Base-by-base conservation (phyloP, 768 basidiomycete species). In the Calocera viscosa region DNA sequence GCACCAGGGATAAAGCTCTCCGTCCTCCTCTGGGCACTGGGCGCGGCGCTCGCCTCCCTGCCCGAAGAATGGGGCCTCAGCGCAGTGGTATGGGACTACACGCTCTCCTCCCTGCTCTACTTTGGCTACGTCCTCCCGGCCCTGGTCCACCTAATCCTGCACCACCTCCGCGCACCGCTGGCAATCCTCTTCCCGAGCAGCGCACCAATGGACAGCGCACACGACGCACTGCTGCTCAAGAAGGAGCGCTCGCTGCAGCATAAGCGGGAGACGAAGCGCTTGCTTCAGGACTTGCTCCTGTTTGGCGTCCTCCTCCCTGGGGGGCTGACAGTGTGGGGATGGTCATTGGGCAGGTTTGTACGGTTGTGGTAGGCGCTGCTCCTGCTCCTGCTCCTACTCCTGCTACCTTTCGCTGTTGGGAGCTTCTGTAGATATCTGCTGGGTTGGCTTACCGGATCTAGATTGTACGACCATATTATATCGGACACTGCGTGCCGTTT, bases 161-260 rank as follows among this genome's bases (percentile, higher is more conserved):
- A 95, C 77, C 86, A 91, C 73, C 87, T 96, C 77, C 85, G 86
- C 67, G 84, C 86, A 1, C 94, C 94, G 1, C 80, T 94, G 1
- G 80, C 90, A 0, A 96, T 96, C 72, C 82, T 95, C 66, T 82
- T 93, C 39, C 88, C 86, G n/a, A 77, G 79, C 17, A 79, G 74
- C 41, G 78, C 78, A 60, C 71, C 16, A 71, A 76, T 2, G 72
- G 86, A 89, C 67, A 72, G 76, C 7, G 68, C 72, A 17, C 70
- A 69, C 30, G 80, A 81, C 70, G 64, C 72, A 0, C 83, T 97
- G 24, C 77, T 97, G 34, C 85, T 89, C 71, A 82, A 89, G 68
- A 97, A 97, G 78, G 94, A 97, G 76, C 80, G 84, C 53, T 85
- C 86, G 43, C 77, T 97, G 68, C 94, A 96, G 76, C 83, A 83